Base-by-base conservation (phyloP, 2,329 filamentous ascomycete genomes). In the Diplocarpon rosae region DNA sequence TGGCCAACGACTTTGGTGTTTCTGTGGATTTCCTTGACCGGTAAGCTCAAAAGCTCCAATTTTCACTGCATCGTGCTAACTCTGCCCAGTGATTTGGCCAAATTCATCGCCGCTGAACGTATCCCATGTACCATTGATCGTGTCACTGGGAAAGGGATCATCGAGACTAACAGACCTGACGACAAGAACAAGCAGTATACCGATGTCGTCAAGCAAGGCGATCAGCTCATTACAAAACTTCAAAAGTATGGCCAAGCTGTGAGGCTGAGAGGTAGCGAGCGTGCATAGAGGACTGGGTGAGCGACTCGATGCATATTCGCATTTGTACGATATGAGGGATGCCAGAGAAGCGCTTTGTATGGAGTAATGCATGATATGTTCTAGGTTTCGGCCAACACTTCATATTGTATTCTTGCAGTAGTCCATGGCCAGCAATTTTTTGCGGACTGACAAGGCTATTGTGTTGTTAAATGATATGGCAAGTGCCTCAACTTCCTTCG, bases 131-230 rank as follows among this genome's bases (percentile, higher is more conserved):
- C 89, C 17, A 96, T 98, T 58, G 92, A 98, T 68, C 85, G 92
- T 43, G 92, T 98, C 53, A 86, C 89, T 48, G 92, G 90, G 55
- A 92, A 93, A 65, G 90, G 90, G 42, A 85, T 96, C 56, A 96
- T 98, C 59, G 92, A 96, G 75, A 98, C 92, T 36, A 95, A 95
- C 70, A 78, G 92, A 43, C 89, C 90, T 8, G 92, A 96, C 63
- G 89, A 95, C 70, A 98, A 98, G 80, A 96, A 96, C 75, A 95
- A 95, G 76, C 92, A 98, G 70, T 98, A 98, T 68, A 85, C 89
- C 58, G 92, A 98, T 59, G 88, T 96, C 31, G 88, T 98, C 50
- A 92, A 92, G 70, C 92, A 96, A 64, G 92, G 92, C 28, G 92
- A 98, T 66, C 85, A 94, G 67, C 75, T 98, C 52, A 96, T 98